A percentile compares a stretch with the other conserved stretches of the same genome.
Evolutionary conservation across 805 yeast genomes (phyloP).

Genomic region (Zygosaccharomyces rouxii): DNA sequence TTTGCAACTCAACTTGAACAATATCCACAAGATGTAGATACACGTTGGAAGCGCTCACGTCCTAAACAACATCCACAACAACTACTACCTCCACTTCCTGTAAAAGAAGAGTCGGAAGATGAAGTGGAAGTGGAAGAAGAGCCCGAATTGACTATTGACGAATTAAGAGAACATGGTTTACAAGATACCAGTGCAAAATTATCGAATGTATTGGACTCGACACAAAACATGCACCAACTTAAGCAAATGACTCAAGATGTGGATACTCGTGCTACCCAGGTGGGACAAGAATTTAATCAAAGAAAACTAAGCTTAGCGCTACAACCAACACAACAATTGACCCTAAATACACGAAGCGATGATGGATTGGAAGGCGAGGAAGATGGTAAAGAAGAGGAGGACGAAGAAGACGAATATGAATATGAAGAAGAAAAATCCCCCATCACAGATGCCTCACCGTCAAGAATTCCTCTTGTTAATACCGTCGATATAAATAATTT

Average conservation of each 20-base stretch:
- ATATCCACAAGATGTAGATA: background rate
- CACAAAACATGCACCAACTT: conserved; percentile 12
- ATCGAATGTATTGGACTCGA: conserved; percentile 15
- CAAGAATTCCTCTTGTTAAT: conserved; percentile 28
- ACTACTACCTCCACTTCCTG: background rate
- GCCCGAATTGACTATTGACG: conserved; percentile 13
- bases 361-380: conserved; percentile 9
- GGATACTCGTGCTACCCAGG: conserved; percentile 7
- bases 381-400: conserved; percentile 6
- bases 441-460: conserved; percentile 21
- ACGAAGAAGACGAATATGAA: conserved; percentile 3
- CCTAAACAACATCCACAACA: background rate
- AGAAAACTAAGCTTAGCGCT: conserved; percentile 13
- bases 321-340: conserved; percentile 25
- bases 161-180: conserved; percentile 16
- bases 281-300: conserved; percentile 1
- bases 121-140: conserved; percentile 2
- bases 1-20: background rate
- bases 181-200: conserved; percentile 15
- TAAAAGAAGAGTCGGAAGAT: conserved; percentile 4
- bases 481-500: conserved; percentile 26
- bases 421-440: conserved; percentile 9
- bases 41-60: conserved; percentile 10
- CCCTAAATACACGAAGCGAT: conserved; percentile 14
- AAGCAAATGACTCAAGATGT: conserved; percentile 20